Percentiles rank a stretch among this genome's conserved stretches.
Conservation (phyloP, 2,329 filamentous ascomycete genomes). For the Amesomyces nigricolor region DNA sequence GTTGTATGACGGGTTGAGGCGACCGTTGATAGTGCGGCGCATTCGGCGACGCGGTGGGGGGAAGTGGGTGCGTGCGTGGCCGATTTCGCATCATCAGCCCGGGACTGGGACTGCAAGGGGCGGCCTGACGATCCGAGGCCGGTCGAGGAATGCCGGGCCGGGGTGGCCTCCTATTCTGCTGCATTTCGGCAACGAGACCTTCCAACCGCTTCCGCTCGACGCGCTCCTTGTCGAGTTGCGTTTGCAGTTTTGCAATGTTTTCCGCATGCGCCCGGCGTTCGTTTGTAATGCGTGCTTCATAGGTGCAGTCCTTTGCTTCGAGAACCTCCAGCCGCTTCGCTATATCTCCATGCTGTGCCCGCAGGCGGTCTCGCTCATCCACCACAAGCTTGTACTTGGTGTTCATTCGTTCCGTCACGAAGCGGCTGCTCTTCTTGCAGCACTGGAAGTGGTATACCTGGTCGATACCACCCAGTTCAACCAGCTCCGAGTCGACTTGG, state of each 20-base stretch:
- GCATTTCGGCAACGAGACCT: slow-evolving; percentile 22
- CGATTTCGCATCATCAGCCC: slow-evolving; percentile 17
- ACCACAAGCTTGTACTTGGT: slow-evolving; percentile 28
- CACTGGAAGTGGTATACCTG: slow-evolving; percentile 44
- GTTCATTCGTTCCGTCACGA: slow-evolving; percentile 34
- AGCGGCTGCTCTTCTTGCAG: slow-evolving; percentile 36
- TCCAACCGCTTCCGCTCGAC: slow-evolving; percentile 27
- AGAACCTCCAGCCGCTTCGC: slow-evolving; percentile 33
- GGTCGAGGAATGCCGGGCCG: slow-evolving; percentile 19
- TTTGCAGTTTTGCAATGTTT: slow-evolving; percentile 31
- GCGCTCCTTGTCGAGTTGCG: slow-evolving; percentile 34
- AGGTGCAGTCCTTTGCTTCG: slow-evolving; percentile 38
- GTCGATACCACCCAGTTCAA: slow-evolving; percentile 41
- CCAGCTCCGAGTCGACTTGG: slow-evolving; percentile 38
- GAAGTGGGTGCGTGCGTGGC: slow-evolving; percentile 11
- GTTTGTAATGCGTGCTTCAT: slow-evolving; percentile 35
- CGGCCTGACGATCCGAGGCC: slow-evolving; percentile 9
- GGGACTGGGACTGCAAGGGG: slow-evolving; percentile 19
- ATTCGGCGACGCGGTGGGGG: not conserved
- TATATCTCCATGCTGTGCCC: slow-evolving; percentile 32
- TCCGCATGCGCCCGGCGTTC: slow-evolving; percentile 33
- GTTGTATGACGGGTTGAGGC: not conserved
- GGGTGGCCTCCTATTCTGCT: slow-evolving; percentile 25
- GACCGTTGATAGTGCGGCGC: not conserved
- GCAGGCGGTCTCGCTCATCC: slow-evolving; percentile 26